Percentiles rank a stretch among this genome's conserved stretches.
These are phyloP conservation scores for Balamuthia mandrillaris DNA, from an alignment of 208 protist species.

Conservation along the genomic window DNA sequence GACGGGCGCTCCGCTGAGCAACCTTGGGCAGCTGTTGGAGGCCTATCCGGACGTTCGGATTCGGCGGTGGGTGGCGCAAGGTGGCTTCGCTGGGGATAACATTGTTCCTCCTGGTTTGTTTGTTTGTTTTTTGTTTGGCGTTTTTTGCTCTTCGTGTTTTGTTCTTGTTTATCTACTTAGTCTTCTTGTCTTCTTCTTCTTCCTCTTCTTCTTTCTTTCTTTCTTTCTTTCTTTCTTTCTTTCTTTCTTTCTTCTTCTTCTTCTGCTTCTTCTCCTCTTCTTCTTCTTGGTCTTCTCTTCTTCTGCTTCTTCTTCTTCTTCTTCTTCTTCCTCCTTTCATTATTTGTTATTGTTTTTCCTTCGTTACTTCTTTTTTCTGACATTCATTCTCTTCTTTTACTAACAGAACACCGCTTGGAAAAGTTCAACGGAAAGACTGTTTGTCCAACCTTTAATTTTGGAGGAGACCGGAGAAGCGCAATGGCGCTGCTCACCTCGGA, in stretches of 20 bases:
- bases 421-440: background rate
- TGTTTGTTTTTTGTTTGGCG: background rate
- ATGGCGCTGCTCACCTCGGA: background rate
- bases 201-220: background rate
- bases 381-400: background rate
- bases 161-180: background rate
- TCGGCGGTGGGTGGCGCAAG: background rate
- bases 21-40: background rate
- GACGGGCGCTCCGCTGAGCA: background rate
- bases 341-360: background rate
- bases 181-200: background rate
- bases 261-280: background rate
- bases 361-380: background rate
- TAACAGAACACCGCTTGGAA: background rate
- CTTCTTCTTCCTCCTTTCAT: background rate
- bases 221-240: background rate
- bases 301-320: background rate
- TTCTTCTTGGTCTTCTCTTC: too few relatives aligned
- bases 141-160: background rate
- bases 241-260: background rate
- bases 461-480: background rate
- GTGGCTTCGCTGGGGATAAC: constrained; percentile 5
- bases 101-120: background rate
- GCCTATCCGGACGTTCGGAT: background rate
- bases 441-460: constrained; percentile 8